A percentile compares a stretch with the other conserved stretches of the same genome.
Evolutionary conservation across 768 basidiomycete species (phyloP).

Genomic region (Ramaria sp.): DNA sequence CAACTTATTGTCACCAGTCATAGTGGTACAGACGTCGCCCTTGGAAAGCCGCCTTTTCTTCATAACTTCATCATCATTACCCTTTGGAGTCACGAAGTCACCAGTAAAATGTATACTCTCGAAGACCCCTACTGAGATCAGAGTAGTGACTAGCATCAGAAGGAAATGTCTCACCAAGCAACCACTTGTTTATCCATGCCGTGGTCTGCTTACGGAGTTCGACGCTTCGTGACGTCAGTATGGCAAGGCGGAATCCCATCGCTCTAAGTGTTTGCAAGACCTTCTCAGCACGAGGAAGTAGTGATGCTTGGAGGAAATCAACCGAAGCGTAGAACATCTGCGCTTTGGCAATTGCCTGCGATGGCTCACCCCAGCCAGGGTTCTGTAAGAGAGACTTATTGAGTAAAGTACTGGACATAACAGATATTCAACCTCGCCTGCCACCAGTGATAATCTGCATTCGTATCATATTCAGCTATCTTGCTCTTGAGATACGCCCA

Average conservation of each 20-base stretch:
- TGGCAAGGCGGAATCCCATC: slow-evolving; percentile 57
- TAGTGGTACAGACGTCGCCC: slow-evolving; percentile 38
- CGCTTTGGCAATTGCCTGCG: slow-evolving; percentile 50
- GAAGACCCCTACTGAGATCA: slow-evolving; percentile 31
- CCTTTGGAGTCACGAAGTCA: slow-evolving; percentile 49
- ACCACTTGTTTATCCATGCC: slow-evolving; percentile 56
- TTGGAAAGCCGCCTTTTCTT: slow-evolving; percentile 43
- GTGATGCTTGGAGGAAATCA: slow-evolving; percentile 33
- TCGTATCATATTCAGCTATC: neutral
- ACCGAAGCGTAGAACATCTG: slow-evolving; percentile 45
- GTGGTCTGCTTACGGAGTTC: slow-evolving; percentile 47
- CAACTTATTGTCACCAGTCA: neutral
- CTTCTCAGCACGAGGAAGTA: slow-evolving; percentile 53
- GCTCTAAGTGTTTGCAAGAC: slow-evolving; percentile 43
- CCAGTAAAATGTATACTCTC: slow-evolving; percentile 62
- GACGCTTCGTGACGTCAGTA: slow-evolving; percentile 64
- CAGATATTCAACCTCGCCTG: slow-evolving; percentile 34
- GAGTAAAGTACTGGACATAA: neutral
- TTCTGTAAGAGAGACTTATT: slow-evolving; percentile 23
- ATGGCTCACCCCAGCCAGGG: slow-evolving; percentile 49
- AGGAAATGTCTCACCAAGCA: slow-evolving; percentile 36
- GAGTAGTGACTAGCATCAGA: neutral
- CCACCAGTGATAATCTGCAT: slow-evolving; percentile 70
- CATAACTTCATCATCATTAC: slow-evolving; percentile 31
- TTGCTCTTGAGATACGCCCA: neutral